A percentile compares a stretch with the other conserved stretches of the same genome.
These are phyloP conservation scores for Fusarium sp. DNA, from an alignment of 2,329 filamentous ascomycete species.

Conservation along the genomic window DNA sequence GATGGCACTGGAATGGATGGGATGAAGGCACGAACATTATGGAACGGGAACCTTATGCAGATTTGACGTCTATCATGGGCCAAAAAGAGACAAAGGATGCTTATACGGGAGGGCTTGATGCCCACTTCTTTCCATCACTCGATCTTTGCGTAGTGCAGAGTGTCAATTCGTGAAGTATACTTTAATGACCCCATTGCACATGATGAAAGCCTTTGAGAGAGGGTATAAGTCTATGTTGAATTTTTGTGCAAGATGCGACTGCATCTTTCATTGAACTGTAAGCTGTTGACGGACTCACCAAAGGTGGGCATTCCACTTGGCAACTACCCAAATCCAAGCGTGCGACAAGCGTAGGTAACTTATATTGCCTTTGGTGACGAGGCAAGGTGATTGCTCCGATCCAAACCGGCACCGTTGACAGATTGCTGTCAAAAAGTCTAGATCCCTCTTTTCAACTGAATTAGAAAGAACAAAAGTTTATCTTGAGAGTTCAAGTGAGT, in stretches of 20 bases:
- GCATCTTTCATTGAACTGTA: not conserved
- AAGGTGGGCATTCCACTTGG: slow-evolving; percentile 26
- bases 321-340: slow-evolving; percentile 5
- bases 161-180: slow-evolving; percentile 3
- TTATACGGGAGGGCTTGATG: slow-evolving; percentile 24
- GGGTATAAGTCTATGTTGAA: not conserved
- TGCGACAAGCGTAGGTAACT: not conserved
- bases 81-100: slow-evolving; percentile 44
- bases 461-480: slow-evolving; percentile 23
- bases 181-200: not conserved
- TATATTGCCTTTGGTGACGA: slow-evolving; percentile 3
- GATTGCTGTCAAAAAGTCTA: not conserved
- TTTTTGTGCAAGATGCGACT: not conserved
- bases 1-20: slow-evolving; percentile 35
- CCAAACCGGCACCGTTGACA: not conserved
- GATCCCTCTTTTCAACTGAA: slow-evolving; percentile 2
- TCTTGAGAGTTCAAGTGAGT: not conserved
- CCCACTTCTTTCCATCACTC: not conserved
- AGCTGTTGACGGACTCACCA: slow-evolving; percentile 22
- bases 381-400: slow-evolving; percentile 30
- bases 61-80: slow-evolving; percentile 45
- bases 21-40: slow-evolving; percentile 45
- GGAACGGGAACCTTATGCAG: slow-evolving; percentile 41
- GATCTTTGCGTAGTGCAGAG: slow-evolving; percentile 1
- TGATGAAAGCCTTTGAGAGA: not conserved